phyloP scores from a whole-genome alignment of 371 early-diverging fungal species.

The Saksenaea vasiformis region DNA sequence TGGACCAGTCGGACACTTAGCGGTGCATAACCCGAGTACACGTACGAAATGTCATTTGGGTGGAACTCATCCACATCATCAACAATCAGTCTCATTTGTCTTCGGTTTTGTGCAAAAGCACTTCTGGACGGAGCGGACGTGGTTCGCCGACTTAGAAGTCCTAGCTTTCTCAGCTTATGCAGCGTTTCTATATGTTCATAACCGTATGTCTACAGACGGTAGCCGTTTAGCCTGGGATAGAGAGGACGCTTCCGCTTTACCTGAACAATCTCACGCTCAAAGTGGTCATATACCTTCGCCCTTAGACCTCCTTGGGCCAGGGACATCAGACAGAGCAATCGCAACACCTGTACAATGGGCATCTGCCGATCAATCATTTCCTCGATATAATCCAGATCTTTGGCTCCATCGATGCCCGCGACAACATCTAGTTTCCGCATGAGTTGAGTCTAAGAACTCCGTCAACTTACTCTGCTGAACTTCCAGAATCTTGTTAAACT shows the following conservation, averaged over 20 bases:
- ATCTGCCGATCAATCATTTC: slow-evolving; percentile 79
- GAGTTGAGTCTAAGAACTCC: not conserved
- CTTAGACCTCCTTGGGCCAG: slow-evolving; percentile 82
- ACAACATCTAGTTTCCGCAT: slow-evolving; percentile 65
- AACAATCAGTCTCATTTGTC: slow-evolving; percentile 77
- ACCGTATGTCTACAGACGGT: slow-evolving; percentile 77
- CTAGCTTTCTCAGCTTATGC: slow-evolving; percentile 69
- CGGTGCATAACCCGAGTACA: slow-evolving; percentile 95
- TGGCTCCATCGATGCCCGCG: slow-evolving; percentile 69
- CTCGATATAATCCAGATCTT: slow-evolving; percentile 80
- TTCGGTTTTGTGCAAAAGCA: slow-evolving; percentile 61
- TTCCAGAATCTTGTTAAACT: slow-evolving; percentile 80
- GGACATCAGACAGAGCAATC: slow-evolving; percentile 84
- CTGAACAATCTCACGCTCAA: slow-evolving; percentile 82
- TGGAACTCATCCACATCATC: slow-evolving; percentile 86
- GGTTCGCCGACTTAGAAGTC: slow-evolving; percentile 63
- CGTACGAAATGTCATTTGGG: slow-evolving; percentile 89
- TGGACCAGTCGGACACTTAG: slow-evolving; percentile 88
- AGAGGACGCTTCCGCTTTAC: slow-evolving; percentile 30
- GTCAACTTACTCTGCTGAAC: slow-evolving; percentile 80
- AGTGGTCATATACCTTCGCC: slow-evolving; percentile 75
- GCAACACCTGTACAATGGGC: slow-evolving; percentile 72
- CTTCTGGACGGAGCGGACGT: slow-evolving; percentile 44
- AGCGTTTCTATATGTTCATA: slow-evolving; percentile 85
- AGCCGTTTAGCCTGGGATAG: not conserved